Conservation (phyloP, 2,329 filamentous ascomycete species). For the Pleoardoris graminearum region DNA sequence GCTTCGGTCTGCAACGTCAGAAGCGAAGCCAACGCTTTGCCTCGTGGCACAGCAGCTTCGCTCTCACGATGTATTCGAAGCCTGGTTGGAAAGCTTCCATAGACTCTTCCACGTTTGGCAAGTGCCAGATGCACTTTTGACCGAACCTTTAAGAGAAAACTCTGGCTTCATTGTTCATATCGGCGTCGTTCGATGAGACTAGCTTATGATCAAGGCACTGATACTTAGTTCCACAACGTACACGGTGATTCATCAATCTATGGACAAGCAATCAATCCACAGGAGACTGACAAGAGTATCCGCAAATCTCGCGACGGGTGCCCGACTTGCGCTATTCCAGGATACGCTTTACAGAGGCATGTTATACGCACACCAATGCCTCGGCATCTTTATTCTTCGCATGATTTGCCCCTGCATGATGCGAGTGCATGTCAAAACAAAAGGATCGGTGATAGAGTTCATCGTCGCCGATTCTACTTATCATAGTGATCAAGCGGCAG, state of each 20-base stretch:
- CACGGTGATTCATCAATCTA: too few species aligned
- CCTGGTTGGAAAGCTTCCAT: slow-evolving; percentile 74
- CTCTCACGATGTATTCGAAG: slow-evolving; percentile 80
- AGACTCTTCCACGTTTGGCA: slow-evolving; percentile 74
- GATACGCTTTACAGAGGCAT: too few species aligned
- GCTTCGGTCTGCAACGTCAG: slow-evolving; percentile 50
- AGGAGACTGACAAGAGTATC: too few species aligned
- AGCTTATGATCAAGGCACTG: not conserved
- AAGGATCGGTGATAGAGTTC: not conserved
- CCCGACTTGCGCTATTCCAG: too few species aligned
- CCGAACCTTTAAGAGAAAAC: slow-evolving; percentile 60
- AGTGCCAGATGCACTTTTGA: slow-evolving; percentile 66
- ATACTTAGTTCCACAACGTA: not conserved
- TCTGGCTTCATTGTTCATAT: slow-evolving; percentile 84
- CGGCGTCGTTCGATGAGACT: slow-evolving; percentile 49
- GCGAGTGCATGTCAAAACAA: too few species aligned
- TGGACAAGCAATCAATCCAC: too few species aligned
- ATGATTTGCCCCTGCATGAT: too few species aligned
- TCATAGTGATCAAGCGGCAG: slow-evolving; percentile 30
- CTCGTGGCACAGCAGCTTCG: slow-evolving; percentile 88
- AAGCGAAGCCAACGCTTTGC: slow-evolving; percentile 64
- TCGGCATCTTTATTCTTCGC: too few species aligned
- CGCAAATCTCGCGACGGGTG: too few species aligned
- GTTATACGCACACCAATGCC: too few species aligned
- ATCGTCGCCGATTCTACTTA: not conserved